phyloP scores from a whole-genome alignment of 2,329 filamentous ascomycete genomes.

The Harringtonia lauricola region DNA sequence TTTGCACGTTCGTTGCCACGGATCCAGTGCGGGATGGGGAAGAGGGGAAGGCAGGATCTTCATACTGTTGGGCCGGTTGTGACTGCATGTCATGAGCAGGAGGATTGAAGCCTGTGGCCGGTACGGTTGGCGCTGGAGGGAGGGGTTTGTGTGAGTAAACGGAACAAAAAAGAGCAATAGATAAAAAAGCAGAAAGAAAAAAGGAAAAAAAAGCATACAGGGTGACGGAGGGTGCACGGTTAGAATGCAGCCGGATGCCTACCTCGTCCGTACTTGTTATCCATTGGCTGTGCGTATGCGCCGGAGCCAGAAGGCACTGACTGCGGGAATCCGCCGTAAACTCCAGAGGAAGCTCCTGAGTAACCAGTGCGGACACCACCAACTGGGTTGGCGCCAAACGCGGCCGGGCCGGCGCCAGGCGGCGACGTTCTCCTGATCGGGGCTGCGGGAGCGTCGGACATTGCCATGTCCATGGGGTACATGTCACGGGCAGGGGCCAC shows the following conservation, averaged over 20 bases:
- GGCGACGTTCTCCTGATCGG: conserved; percentile 7
- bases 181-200: background rate
- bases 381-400: conserved; percentile 4
- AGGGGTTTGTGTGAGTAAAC: conserved; percentile 20
- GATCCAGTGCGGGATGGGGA: conserved; percentile 9
- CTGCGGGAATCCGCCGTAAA: conserved; percentile 40
- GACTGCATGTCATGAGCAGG: conserved; percentile 23
- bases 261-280: conserved; percentile 11
- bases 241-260: conserved; percentile 2
- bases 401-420: background rate
- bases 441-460: conserved; percentile 6
- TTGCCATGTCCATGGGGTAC: conserved; percentile 9
- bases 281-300: conserved; percentile 9
- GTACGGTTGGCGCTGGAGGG: conserved; percentile 34
- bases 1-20: conserved; percentile 4
- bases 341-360: conserved; percentile 28
- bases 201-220: conserved; percentile 21
- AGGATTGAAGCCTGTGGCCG: conserved; percentile 24
- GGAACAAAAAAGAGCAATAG: background rate
- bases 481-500: conserved; percentile 5
- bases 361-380: conserved; percentile 3
- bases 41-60: conserved; percentile 14
- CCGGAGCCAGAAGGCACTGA: conserved; percentile 7
- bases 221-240: no score
- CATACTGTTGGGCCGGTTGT: conserved; percentile 33